Base-by-base conservation (phyloP, 768 basidiomycete species). In the Artomyces pyxidatus region DNA sequence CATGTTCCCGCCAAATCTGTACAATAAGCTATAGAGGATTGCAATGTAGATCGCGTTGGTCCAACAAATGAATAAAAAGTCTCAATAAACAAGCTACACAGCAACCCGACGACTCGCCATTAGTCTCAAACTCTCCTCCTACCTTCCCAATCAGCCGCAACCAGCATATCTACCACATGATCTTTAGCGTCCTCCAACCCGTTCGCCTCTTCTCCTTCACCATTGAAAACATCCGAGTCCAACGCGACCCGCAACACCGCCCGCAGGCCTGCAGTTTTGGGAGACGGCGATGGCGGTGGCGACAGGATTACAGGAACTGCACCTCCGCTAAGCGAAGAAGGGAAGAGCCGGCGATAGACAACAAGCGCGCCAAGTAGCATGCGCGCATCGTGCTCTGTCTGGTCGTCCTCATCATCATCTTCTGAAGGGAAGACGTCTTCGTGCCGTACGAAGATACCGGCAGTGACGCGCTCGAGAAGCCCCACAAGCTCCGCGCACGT, bases 121-220 rank as follows among this genome's bases (percentile, higher is more conserved):
- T 17, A 35, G 49, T 9, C 25, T 22, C 25, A 52, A 26, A 52
- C 50, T 41, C 46, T 45, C 49, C 56, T 43, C 53, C 54, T 47
- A 22, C 39, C 51, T 37, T 41, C 54, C 45, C 56, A 35, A 19
- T 55, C 50, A 38, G 39, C 44, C 47, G 66, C 68, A 3, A 75
- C 71, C 41, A 88, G 70, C 70, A 83, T 70, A 66, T 90, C 88
- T 41, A 88, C 84, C 29, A 80, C 81, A n/a, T 73, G 66, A 63
- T 89, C 88, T 49, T 81, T 72, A 41, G 85, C 86, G 51, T 88
- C 85, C 62, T 89, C 87, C 55, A 76, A 73, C 57, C 70, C 75
- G 47, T 63, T 69, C 47, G 71, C 59, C 59, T 64, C 60, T 26
- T 61, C 54, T 35, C 61, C 58, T 26, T 60, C 60, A 22, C 56